Conservation (phyloP, 192 early-diverging fungal genomes). For the Funneliformis geosporum region DNA sequence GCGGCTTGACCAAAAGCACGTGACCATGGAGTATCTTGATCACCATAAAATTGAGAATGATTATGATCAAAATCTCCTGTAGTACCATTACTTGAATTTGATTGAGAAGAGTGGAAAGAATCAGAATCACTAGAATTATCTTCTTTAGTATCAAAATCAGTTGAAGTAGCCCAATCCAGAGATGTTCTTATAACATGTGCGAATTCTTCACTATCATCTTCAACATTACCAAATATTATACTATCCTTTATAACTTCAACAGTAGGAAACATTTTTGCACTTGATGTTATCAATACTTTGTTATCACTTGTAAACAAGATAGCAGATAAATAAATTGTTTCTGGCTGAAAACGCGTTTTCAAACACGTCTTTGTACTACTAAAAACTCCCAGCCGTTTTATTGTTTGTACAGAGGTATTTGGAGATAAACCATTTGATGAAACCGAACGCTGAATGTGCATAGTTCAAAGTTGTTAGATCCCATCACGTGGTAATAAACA, state of each 20-base stretch:
- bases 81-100: conserved; percentile 12
- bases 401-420: not conserved
- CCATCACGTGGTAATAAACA: not conserved
- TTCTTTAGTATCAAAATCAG: conserved; percentile 17
- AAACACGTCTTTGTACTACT: conserved; percentile 27
- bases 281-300: conserved; percentile 41
- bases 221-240: conserved; percentile 29
- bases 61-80: not conserved
- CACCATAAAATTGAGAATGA: conserved; percentile 25
- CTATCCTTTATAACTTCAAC: conserved; percentile 28
- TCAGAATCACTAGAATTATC: conserved; percentile 25
- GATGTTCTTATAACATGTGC: conserved; percentile 38
- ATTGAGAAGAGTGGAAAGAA: conserved; percentile 26
- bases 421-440: conserved; percentile 3
- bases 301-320: conserved; percentile 48
- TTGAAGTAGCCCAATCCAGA: conserved; percentile 37
- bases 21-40: conserved; percentile 28
- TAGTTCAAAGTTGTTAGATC: not conserved
- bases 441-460: not conserved
- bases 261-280: conserved; percentile 30
- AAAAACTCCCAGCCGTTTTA: conserved; percentile 29
- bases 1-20: conserved; percentile 28
- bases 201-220: conserved; percentile 36
- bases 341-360: conserved; percentile 36
- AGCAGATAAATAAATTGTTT: conserved; percentile 44